These are phyloP conservation scores for Plasmopara viticola DNA, from an alignment of 352 stramenopile genomes.

Conservation along the genomic window DNA sequence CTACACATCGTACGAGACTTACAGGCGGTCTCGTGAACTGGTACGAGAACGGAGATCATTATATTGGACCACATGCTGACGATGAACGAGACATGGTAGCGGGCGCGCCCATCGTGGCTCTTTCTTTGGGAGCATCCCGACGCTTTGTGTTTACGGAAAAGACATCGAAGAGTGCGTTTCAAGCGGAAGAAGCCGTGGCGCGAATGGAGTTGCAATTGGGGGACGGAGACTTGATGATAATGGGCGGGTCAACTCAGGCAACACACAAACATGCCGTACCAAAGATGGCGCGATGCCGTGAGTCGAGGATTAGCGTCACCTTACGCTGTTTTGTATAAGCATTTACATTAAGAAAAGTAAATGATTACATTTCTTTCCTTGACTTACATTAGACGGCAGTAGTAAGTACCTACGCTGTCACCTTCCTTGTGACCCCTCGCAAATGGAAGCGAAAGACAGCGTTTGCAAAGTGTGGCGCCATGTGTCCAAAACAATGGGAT, in stretches of 20 bases:
- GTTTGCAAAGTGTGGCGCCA: constrained; percentile 35
- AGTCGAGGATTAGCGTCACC: constrained; percentile 42
- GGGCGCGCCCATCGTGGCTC: constrained; percentile 48
- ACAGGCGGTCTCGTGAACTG: constrained; percentile 74
- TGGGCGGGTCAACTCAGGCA: constrained; percentile 70
- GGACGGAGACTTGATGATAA: constrained; percentile 74
- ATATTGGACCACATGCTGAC: constrained; percentile 76
- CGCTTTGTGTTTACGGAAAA: constrained; percentile 63
- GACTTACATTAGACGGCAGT: neutral
- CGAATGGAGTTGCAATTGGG: constrained; percentile 45
- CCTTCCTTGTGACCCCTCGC: constrained; percentile 11
- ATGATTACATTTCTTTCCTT: neutral
- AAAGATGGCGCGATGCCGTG: constrained; percentile 48
- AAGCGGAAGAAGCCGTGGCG: constrained; percentile 9
- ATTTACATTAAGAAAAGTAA: neutral
- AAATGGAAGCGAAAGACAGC: constrained; percentile 35
- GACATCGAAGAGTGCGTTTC: constrained; percentile 12
- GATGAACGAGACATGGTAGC: constrained; percentile 48
- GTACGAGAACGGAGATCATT: constrained; percentile 77
- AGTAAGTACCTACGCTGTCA: neutral
- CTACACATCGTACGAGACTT: constrained; percentile 17
- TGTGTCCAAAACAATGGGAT: constrained; percentile 42
- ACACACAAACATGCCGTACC: constrained; percentile 79
- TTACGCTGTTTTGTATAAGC: constrained; percentile 38
- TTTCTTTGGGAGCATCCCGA: constrained; percentile 63